Base-by-base conservation (phyloP, 148 eudicot genomes). In the Silene uniflora region DNA sequence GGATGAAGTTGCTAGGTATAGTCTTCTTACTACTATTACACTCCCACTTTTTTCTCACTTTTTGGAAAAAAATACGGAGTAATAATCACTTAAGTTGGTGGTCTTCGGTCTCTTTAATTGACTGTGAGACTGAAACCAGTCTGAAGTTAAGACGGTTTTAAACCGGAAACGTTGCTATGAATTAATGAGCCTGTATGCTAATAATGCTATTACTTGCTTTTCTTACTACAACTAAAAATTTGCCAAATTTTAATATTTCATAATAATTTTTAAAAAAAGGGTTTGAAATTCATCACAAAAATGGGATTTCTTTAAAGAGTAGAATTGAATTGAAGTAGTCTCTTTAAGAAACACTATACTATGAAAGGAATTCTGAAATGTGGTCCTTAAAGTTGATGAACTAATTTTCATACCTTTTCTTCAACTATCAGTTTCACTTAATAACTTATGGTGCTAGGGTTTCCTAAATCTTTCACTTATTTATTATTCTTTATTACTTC, bases 1-100 rank as follows among this genome's bases (percentile, higher is more conserved):
- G 99, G 99, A 92, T 86, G 99, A 95, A 84, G 90, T 95, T 78
- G 90, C 98, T 82, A 95, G 99, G 99, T 91, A 82, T 76, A 5
- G 25, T 63, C 54, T 11, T 17, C 54, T 11, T 17, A 7, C 52
- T 25, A 61, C 67, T 35, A 17, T 13, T 22, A 6, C 54, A 54
- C 62, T 55, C 6, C 59, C 58, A 27, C 73, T 82, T 2, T 64
- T 42, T 10, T 59, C 29, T 21, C 47, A 32, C 0, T 58, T 63
- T 19, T 4, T 16, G 6, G 1, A 52, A 25, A 23, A 22, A 14
- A 71, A 14, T 13, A 52, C n/a, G 39, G 0, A 1, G 16, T 0
- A 13, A 21, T 10, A 46, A 27, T 44, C 19, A n/a, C 46, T 3
- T 18, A 68, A 13, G 54, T 42, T 10, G 24, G 71, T 42, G 54